Base-by-base conservation (phyloP, 169 alveolate genomes). In the Plasmodium relictum region DNA sequence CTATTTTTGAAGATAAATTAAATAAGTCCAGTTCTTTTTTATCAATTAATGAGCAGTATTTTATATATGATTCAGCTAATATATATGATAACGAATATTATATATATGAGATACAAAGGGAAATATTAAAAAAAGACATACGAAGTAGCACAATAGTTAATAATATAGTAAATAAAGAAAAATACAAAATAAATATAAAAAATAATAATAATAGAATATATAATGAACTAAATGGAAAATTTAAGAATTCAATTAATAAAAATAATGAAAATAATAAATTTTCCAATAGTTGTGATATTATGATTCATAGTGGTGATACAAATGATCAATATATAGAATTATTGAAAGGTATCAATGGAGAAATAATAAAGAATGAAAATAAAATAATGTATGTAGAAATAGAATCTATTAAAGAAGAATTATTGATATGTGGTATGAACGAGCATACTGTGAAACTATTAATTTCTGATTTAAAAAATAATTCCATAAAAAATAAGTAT, bases 71-170 rank as follows among this genome's bases (percentile, higher is more conserved):
- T 39, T n/a, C 12, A 16, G 50, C 26, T 9, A 56, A 58, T 26
- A 26, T 74, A n/a, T 10, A 56, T 37, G 58, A 59, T 42, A 74
- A 48, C 12, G 88, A 74, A 63, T 74, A n/a, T 42, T 63, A 65
- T 56, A 69, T 78, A 24, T 78, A 78, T 10, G 89, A 78, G 54
- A 50, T 78, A 14, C 70, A 78, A 12, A 78, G 89, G 63, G 89
- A 78, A 6, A 26, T 78, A 14, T 20, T 78, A 16, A 52, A 39
- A 41, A 78, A 22, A 44, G 89, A 52, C 12, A 70, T 58, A 10
- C 73, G 52, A 1, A 66, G 78, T 5, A 45, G 48, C 45, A 31
- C 18, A 8, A 45, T 78, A 39, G 45, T 78, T 22, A 45, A 54
- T 18, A 66, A 16, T n/a, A 59, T 78, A 4, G 14, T 78, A 41